Evolutionary conservation across 2,329 filamentous ascomycete genomes (phyloP), one percentile per base, ranked within the genome.

Genomic region (Drechslerella coelobrocha): DNA sequence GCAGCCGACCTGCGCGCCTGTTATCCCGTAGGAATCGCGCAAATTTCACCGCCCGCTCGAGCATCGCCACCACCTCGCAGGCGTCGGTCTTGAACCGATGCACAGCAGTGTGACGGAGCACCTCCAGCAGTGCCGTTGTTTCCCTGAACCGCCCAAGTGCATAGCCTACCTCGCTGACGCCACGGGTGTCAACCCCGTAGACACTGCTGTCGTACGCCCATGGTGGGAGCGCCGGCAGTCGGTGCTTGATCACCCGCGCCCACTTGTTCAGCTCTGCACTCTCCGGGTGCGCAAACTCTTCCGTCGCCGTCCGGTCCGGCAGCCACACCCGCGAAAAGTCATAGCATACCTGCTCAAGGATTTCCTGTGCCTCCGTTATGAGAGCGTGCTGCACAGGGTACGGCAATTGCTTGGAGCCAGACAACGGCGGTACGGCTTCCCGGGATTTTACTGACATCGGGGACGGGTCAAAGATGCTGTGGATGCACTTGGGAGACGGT

Each of bases 291-390:
- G 52, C 23, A 48, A 61, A 57, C 24, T 48, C 29, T 9, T 27
- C 21, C 1, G 9, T 37, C 0, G 27, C 27, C 6, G 48, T 34
- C 1, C 10, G 34, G 19, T 23, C 24, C 4, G 51, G 51, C 1
- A 17, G 3, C 51, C 59, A 71, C 29, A 37, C 47, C 26, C 24
- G 26, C 14, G 57, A 31, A 27, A 69, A 69, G 9, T 55, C 17
- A 23, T 56, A 55, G 34, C 65, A 62, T 3, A 34, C 45, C 12
- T 62, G 17, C 34, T 69, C 65, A 1, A 69, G 65, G 21, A 62
- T 39, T n/a, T 4, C 17, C 31, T 61, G 65, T 4, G 52, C 27
- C 41, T 43, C 37, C 5, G 43, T 62, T 9, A 57, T 17, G 17
- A 62, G 24, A 14, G n/a, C 17, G 10, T 61, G 65, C 29, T 62